A percentile compares a stretch with the other conserved stretches of the same genome.
Conservation (phyloP, 1,284 basidiomycete species). For the Hypsizygus ulmarius region DNA sequence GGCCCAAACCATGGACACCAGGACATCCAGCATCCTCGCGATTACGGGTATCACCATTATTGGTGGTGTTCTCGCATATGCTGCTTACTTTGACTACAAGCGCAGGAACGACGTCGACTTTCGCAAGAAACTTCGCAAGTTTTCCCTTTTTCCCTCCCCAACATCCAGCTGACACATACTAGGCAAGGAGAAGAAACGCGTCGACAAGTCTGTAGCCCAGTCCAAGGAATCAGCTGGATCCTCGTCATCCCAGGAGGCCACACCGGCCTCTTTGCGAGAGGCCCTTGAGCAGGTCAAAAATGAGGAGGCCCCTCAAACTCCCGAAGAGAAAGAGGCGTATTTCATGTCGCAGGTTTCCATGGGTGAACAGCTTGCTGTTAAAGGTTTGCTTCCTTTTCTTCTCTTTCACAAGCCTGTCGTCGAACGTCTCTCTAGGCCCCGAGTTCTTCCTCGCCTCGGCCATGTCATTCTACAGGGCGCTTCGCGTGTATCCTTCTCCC, state of each 20-base stretch:
- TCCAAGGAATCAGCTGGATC: slow-evolving; percentile 43
- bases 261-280: slow-evolving; percentile 53
- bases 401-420: not conserved
- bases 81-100: slow-evolving; percentile 93
- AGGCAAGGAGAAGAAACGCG: slow-evolving; percentile 92
- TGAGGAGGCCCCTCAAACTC: slow-evolving; percentile 63
- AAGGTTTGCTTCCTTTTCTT: slow-evolving; percentile 49
- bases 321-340: slow-evolving; percentile 80
- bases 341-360: slow-evolving; percentile 89
- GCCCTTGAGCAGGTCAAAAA: slow-evolving; percentile 61
- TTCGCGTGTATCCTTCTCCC: slow-evolving; percentile 92
- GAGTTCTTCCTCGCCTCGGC: slow-evolving; percentile 78
- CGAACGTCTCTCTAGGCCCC: slow-evolving; percentile 53
- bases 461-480: slow-evolving; percentile 88
- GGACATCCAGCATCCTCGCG: slow-evolving; percentile 48
- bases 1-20: slow-evolving; percentile 39
- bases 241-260: slow-evolving; percentile 29
- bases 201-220: slow-evolving; percentile 73
- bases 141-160: slow-evolving; percentile 15
- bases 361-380: slow-evolving; percentile 81
- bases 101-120: slow-evolving; percentile 87
- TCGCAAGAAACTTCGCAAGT: slow-evolving; percentile 86
- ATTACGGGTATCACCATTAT: slow-evolving; percentile 68
- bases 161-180: slow-evolving; percentile 13
- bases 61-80: slow-evolving; percentile 74